phyloP scores from a whole-genome alignment of 768 basidiomycete species.

The Cyclocybe cylindracea region DNA sequence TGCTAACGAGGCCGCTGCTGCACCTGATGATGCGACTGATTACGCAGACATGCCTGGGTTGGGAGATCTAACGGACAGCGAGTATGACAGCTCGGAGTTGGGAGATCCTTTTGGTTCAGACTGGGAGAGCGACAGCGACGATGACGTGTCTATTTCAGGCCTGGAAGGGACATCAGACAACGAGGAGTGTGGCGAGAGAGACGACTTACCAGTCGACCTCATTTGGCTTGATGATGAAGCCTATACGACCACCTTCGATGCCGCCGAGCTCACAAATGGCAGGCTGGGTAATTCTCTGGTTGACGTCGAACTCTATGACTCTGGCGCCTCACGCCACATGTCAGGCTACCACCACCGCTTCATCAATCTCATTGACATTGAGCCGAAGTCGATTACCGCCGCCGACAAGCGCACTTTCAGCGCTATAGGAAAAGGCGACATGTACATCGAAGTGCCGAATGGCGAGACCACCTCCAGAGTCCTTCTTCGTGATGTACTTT shows the following conservation, averaged over 20 bases:
- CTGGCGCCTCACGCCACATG: constrained; percentile 13
- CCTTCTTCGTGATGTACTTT: constrained; percentile 19
- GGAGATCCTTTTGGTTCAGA: too few relatives aligned
- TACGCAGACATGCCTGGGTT: too few relatives aligned
- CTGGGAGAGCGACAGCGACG: constrained; percentile 7
- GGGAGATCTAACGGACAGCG: too few relatives aligned
- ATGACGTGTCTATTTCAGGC: constrained; percentile 6
- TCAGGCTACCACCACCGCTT: constrained; percentile 14
- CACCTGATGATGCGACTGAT: too few relatives aligned
- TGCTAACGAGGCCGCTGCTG: too few relatives aligned
- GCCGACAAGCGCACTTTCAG: constrained; percentile 23
- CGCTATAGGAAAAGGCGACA: constrained; percentile 20
- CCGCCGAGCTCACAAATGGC: constrained; percentile 16
- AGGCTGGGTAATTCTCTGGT: constrained; percentile 2
- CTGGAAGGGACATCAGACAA: background rate
- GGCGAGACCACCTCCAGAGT: constrained; percentile 11
- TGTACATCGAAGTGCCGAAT: constrained; percentile 22
- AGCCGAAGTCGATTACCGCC: constrained; percentile 17
- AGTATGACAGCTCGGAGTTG: too few relatives aligned
- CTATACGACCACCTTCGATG: constrained; percentile 3
- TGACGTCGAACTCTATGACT: constrained; percentile 10
- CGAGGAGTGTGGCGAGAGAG: too few relatives aligned
- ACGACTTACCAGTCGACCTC: too few relatives aligned
- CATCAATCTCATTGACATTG: constrained; percentile 17
- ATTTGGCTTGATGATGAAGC: background rate